A percentile compares a stretch with the other conserved stretches of the same genome.
Conservation (phyloP, 768 basidiomycete species). For the Collybia mongolica region DNA sequence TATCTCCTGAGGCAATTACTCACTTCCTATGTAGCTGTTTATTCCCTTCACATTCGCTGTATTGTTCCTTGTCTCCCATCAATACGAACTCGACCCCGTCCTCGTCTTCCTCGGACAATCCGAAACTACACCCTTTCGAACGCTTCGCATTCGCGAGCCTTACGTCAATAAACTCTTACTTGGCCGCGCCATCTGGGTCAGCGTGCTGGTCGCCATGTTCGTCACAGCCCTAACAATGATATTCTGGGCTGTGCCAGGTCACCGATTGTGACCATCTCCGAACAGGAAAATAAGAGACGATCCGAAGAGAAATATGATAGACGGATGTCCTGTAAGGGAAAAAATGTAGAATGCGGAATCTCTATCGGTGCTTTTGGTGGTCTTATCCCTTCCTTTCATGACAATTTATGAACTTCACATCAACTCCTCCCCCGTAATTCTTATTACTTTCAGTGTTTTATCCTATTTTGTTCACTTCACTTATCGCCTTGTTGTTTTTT, state of each 20-base stretch:
- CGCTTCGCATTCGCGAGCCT: constrained; percentile 86
- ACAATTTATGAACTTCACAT: constrained; percentile 15
- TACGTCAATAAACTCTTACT: constrained; percentile 91
- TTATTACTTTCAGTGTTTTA: constrained; percentile 10
- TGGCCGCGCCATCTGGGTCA: constrained; percentile 91
- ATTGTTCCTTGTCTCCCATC: constrained; percentile 91
- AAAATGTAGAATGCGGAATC: constrained; percentile 10
- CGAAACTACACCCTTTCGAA: constrained; percentile 96
- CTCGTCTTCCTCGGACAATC: constrained; percentile 92
- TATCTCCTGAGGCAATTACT: constrained; percentile 11
- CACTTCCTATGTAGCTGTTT: constrained; percentile 65
- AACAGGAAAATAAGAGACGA: background rate
- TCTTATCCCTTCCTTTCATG: constrained; percentile 7
- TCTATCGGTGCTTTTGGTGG: constrained; percentile 11
- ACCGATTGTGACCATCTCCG: constrained; percentile 64
- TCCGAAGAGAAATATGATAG: background rate
- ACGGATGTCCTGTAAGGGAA: background rate
- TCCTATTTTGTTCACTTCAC: constrained; percentile 15
- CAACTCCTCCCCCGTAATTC: constrained; percentile 15
- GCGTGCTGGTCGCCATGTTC: constrained; percentile 71
- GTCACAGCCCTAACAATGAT: constrained; percentile 83
- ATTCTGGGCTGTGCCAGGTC: constrained; percentile 96
- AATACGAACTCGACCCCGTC: constrained; percentile 96
- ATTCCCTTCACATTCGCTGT: constrained; percentile 89
- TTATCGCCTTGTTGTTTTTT: constrained; percentile 29